phyloP scores from a whole-genome alignment of 441 rosid genomes.

The Gossypium schwendimanii region DNA sequence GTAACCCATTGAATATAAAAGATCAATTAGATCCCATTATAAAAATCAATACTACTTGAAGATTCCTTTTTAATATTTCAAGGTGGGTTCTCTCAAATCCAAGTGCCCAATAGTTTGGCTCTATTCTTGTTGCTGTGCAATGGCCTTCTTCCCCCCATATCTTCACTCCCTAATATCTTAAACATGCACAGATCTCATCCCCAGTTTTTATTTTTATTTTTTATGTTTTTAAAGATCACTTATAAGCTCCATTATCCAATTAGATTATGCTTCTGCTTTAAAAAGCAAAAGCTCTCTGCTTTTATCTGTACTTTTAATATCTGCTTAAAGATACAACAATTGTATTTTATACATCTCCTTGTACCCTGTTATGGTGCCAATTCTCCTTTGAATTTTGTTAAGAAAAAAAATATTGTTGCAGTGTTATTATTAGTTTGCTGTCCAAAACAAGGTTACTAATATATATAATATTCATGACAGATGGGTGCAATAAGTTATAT shows the following conservation, averaged over 20 bases:
- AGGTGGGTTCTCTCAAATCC: slow-evolving; percentile 47
- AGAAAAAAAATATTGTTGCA: background rate
- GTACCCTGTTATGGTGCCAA: slow-evolving; percentile 13
- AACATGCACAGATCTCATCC: background rate
- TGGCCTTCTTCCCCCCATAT: slow-evolving; percentile 13
- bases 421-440: background rate
- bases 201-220: background rate
- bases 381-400: background rate
- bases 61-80: slow-evolving; percentile 29
- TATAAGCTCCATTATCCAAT: background rate
- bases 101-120: slow-evolving; percentile 32
- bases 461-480: background rate
- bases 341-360: background rate
- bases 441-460: background rate
- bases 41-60: slow-evolving; percentile 11
- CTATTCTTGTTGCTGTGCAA: slow-evolving; percentile 14
- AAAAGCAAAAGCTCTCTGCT: slow-evolving; percentile 6
- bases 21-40: slow-evolving; percentile 17
- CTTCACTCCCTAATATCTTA: slow-evolving; percentile 13
- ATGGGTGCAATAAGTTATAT: slow-evolving; percentile 1
- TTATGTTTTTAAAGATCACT: background rate
- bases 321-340: background rate
- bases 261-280: background rate
- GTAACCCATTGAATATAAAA: slow-evolving; percentile 23
- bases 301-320: slow-evolving; percentile 4